phyloP scores from a whole-genome alignment of 2,329 filamentous ascomycete genomes.

The Berkeleyomyces rouxiae region DNA sequence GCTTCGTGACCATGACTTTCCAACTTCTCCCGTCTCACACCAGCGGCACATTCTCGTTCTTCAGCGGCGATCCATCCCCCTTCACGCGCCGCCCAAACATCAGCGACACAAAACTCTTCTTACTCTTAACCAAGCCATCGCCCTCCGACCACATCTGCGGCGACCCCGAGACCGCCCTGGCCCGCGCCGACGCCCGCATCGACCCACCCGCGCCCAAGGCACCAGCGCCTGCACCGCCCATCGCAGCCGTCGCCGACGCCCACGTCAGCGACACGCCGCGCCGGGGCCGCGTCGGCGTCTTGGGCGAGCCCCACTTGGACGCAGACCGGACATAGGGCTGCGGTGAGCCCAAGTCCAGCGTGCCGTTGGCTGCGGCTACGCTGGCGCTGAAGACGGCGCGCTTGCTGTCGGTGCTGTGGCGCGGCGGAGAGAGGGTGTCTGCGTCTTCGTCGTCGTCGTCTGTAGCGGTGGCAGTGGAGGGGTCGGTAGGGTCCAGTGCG shows the following conservation, averaged over 20 bases:
- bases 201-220: no score
- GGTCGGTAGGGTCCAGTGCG: no score
- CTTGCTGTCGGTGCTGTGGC: neutral
- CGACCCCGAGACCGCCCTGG: neutral
- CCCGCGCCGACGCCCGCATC: neutral
- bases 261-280: neutral
- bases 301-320: neutral
- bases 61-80: neutral
- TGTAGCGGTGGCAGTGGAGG: no score
- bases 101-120: slow-evolving; percentile 31
- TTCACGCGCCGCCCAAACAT: slow-evolving; percentile 21
- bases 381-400: neutral
- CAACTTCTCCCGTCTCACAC: neutral
- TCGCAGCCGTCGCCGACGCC: neutral
- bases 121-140: slow-evolving; percentile 19
- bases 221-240: no score
- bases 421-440: neutral
- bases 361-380: neutral
- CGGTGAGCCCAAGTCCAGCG: neutral
- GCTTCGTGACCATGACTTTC: no score
- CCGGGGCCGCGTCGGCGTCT: neutral
- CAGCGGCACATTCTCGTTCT: neutral
- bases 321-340: neutral
- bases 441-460: neutral
- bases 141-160: neutral